Evolutionary conservation across 116 monocot species (phyloP).

Genomic region (Phalaenopsis hybrid): DNA sequence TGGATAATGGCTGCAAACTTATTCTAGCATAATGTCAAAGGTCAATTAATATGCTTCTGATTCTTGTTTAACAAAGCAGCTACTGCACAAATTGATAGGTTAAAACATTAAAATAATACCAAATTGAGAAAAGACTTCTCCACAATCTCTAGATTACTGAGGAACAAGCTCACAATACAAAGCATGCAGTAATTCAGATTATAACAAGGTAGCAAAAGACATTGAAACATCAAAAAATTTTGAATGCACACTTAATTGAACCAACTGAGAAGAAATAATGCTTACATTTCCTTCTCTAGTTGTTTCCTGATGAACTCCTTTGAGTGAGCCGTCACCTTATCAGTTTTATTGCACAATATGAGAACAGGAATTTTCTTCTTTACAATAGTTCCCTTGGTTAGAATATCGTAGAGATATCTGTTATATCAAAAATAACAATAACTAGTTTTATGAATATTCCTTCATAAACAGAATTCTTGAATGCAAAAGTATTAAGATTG

Average conservation of each 20-base stretch:
- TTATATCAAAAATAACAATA: conserved; percentile 6
- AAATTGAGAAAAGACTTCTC: background rate
- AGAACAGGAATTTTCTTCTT: conserved; percentile 74
- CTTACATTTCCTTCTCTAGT: conserved; percentile 97
- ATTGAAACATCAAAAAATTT: background rate
- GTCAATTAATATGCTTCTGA: background rate
- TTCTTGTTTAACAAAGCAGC: background rate
- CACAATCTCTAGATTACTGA: background rate
- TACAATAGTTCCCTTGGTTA: conserved; percentile 71
- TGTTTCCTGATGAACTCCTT: conserved; percentile 96
- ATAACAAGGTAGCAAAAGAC: background rate
- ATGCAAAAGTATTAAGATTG: background rate
- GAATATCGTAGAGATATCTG: conserved; percentile 89
- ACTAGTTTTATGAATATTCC: conserved; percentile 1
- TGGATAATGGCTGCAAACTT: background rate
- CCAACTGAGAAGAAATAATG: background rate
- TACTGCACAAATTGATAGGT: background rate
- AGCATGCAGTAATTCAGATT: background rate
- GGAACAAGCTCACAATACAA: background rate
- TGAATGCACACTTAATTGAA: background rate
- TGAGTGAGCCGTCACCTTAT: conserved; percentile 90
- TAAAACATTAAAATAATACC: background rate
- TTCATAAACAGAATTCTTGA: background rate
- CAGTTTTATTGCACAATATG: conserved; percentile 86
- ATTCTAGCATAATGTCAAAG: background rate